These are phyloP conservation scores for Wickerhamiella parazyma DNA, from an alignment of 805 yeast genomes.

Conservation along the genomic window DNA sequence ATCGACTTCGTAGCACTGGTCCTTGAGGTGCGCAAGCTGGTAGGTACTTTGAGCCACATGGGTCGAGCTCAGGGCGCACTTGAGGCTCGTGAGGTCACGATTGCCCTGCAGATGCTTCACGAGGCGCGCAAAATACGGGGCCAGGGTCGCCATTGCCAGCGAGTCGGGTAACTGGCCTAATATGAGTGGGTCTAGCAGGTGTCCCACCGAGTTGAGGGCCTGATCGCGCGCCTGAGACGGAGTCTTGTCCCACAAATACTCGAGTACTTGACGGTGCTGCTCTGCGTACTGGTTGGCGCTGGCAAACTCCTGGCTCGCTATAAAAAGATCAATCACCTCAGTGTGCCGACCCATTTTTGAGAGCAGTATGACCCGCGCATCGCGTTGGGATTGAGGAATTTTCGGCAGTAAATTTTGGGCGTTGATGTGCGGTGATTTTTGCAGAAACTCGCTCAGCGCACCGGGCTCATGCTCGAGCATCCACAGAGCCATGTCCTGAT, in stretches of 20 bases:
- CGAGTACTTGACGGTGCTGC: background rate
- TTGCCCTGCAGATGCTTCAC: background rate
- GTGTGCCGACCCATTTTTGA: constrained; percentile 5
- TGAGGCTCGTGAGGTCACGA: background rate
- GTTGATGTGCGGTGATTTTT: constrained; percentile 19
- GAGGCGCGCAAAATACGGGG: background rate
- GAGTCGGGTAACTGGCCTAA: background rate
- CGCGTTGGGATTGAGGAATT: constrained; percentile 26
- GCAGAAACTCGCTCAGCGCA: constrained; percentile 1
- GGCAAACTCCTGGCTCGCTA: background rate
- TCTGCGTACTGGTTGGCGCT: constrained; percentile 1
- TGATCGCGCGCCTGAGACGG: background rate
- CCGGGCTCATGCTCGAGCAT: constrained; percentile 13
- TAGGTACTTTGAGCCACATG: constrained; percentile 4
- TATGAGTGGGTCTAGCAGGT: background rate
- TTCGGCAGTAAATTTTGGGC: constrained; percentile 36
- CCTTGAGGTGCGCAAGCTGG: constrained; percentile 2
- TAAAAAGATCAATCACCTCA: background rate
- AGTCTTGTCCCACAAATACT: background rate
- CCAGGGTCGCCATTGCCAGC: background rate
- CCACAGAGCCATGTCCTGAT: constrained; percentile 16
- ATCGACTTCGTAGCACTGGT: background rate
- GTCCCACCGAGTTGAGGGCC: constrained; percentile 4
- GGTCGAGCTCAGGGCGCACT: background rate
- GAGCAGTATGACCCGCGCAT: constrained; percentile 1